Percentiles rank a stretch among this genome's conserved stretches.
These are phyloP conservation scores for Musa beccarii DNA, from an alignment of 176 grass and related monocot genomes.

Conservation along the genomic window DNA sequence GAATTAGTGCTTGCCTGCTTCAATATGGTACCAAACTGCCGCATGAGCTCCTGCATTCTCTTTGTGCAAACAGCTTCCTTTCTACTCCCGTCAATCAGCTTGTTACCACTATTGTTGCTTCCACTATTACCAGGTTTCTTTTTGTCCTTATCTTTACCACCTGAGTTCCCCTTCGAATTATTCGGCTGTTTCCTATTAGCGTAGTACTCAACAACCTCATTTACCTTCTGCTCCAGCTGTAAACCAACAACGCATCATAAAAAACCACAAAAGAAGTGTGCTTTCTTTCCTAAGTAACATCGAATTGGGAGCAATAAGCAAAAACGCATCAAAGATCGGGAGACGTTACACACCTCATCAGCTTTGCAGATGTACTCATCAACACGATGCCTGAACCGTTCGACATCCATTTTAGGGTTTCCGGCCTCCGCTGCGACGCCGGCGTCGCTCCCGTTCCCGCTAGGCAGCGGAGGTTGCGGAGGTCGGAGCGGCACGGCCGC, in stretches of 20 bases:
- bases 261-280: not conserved
- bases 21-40: slow-evolving; percentile 49
- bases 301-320: not conserved
- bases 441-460: not conserved
- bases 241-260: not conserved
- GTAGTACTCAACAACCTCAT: slow-evolving; percentile 45
- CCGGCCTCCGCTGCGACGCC: not conserved
- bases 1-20: slow-evolving; percentile 36
- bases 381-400: slow-evolving; percentile 5
- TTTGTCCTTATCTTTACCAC: slow-evolving; percentile 14
- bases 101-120: slow-evolving; percentile 15
- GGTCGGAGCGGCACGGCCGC: not conserved
- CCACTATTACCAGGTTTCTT: slow-evolving; percentile 24
- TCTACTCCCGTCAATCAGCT: slow-evolving; percentile 2
- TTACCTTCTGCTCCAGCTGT: slow-evolving; percentile 59
- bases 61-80: slow-evolving; percentile 35
- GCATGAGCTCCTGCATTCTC: slow-evolving; percentile 62
- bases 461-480: not conserved
- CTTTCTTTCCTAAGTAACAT: not conserved
- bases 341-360: not conserved
- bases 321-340: not conserved
- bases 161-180: slow-evolving; percentile 19
- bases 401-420: not conserved
- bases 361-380: slow-evolving; percentile 12
- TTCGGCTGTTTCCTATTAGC: slow-evolving; percentile 40